These are phyloP conservation scores for Alternaria ethzedia DNA, from an alignment of 2,329 filamentous ascomycete species.

Conservation along the genomic window DNA sequence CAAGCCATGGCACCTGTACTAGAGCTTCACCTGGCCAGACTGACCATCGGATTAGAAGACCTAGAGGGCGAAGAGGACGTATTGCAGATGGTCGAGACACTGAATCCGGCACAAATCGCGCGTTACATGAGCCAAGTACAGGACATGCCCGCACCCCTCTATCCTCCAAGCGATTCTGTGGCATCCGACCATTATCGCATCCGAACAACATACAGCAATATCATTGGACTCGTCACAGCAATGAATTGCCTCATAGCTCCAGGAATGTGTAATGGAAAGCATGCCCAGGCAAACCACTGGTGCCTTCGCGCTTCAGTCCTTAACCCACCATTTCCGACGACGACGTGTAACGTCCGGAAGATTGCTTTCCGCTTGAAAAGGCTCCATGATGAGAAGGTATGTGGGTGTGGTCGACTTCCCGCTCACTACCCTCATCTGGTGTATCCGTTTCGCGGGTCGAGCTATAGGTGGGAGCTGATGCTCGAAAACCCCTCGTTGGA, in stretches of 20 bases:
- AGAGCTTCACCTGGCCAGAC: constrained; percentile 3
- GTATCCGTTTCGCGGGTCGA: not conserved
- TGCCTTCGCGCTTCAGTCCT: not conserved
- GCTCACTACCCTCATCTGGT: not conserved
- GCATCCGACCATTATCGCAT: not conserved
- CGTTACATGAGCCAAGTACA: not conserved
- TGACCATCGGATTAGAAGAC: constrained; percentile 4
- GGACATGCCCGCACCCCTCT: not conserved
- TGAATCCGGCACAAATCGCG: not conserved
- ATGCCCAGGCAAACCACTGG: not conserved
- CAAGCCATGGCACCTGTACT: not conserved
- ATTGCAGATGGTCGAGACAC: not conserved
- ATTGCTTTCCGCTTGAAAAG: not conserved
- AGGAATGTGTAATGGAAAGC: not conserved
- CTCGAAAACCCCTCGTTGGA: not conserved
- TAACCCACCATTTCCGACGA: not conserved
- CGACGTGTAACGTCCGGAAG: not conserved
- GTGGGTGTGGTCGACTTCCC: not conserved
- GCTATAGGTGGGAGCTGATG: not conserved
- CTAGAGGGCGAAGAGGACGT: not conserved
- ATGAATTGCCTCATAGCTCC: constrained; percentile 8
- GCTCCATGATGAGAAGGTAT: not conserved
- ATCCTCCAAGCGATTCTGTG: not conserved
- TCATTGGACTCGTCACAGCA: not conserved
- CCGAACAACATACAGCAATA: constrained; percentile 2